Base-by-base conservation (phyloP, 352 stramenopile species). In the Pythium brachiatum region DNA sequence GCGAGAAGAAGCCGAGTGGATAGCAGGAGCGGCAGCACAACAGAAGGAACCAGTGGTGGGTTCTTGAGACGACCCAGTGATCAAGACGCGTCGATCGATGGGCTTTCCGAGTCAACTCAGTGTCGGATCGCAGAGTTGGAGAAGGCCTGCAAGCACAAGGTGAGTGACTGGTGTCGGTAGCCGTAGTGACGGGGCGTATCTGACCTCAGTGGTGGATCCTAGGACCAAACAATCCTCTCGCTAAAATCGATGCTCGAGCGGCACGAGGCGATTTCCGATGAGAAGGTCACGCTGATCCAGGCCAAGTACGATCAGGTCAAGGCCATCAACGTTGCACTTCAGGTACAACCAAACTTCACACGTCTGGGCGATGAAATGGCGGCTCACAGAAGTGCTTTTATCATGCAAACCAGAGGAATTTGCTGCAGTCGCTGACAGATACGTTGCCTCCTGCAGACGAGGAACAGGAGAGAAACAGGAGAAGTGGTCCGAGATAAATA, bases 251-350 rank as follows among this genome's bases (percentile, higher is more conserved):
- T 92, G 47, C 61, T 92, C 15, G 85, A 94, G 55, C 73, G 81
- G 13, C 85, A 94, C 54, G 78, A 94, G 34, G 65, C 53, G 0
- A 70, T 83, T 4, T 83, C 86, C 11, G 81, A 91, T 21, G 80
- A 88, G 25, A 94, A 91, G 50, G 56, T 89, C 18, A 87, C 84
- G 65, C 65, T 88, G 29, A 63, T 81, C 21, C 84, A 73, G 31
- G 69, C 72, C 39, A 94, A 92, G 53, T 94, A 94, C 60, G 75
- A 83, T 38, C 81, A 94, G 61, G 77, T 88, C 20, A 92, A 92
- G 62, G 70, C 74, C 31, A 90, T 94, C 57, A 94, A 91, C 59
- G 63, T 92, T 56, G 76, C 81, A 3, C 67, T 94, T 23, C 85
- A 93, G 76, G 83, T 90, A 69, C 13, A 32, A 9, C 9, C 29